These are phyloP conservation scores for Talaromyces piceae DNA, from an alignment of 2,329 filamentous ascomycete genomes.

Conservation along the genomic window DNA sequence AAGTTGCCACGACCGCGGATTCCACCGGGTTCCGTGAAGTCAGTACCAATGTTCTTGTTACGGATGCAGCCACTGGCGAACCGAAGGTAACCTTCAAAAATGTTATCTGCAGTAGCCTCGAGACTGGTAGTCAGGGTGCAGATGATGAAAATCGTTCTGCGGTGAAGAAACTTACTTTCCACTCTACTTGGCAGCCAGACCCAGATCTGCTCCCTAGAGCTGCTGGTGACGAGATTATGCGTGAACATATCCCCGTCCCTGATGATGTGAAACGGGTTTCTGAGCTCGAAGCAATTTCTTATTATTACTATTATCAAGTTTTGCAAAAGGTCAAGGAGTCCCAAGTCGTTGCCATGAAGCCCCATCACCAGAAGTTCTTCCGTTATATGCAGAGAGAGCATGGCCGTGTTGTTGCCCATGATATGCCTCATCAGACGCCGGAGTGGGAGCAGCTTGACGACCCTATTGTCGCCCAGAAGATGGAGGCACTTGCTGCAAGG, in stretches of 20 bases:
- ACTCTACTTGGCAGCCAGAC: not conserved
- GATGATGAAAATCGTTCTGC: not conserved
- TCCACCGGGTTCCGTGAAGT: not conserved
- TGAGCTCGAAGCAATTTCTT: not conserved
- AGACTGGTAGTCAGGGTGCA: not conserved
- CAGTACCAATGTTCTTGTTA: not conserved
- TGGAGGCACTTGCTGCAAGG: not conserved
- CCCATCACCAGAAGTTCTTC: not conserved
- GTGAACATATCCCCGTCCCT: not conserved
- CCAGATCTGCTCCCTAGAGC: not conserved
- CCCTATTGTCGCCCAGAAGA: not conserved
- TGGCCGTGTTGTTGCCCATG: not conserved
- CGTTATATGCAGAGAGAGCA: not conserved
- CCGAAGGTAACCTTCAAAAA: not conserved
- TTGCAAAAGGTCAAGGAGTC: not conserved
- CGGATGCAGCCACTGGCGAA: not conserved
- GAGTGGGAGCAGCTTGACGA: not conserved
- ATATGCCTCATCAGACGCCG: not conserved
- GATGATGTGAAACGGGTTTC: not conserved
- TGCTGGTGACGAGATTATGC: not conserved
- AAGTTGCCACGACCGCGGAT: not conserved
- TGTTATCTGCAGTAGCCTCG: not conserved
- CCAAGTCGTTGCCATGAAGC: not conserved
- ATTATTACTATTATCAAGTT: conserved; percentile 1
- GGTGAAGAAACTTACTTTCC: not conserved